These are phyloP conservation scores for Fraxinus americana DNA, from an alignment of 257 asterid species.

Conservation along the genomic window DNA sequence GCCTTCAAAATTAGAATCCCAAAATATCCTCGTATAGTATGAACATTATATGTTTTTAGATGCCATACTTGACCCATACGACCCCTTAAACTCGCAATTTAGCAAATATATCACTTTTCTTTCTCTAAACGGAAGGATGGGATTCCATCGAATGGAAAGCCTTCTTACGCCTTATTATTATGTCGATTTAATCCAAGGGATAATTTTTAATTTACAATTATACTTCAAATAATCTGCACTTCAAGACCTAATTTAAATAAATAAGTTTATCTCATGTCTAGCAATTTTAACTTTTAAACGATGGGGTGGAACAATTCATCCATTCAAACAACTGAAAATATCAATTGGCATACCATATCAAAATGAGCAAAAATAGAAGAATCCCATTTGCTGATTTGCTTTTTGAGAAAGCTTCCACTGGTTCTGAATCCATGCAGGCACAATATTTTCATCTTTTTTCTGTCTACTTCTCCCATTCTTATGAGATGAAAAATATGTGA, in stretches of 20 bases:
- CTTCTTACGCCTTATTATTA: too few relatives aligned
- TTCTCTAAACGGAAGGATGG: too few relatives aligned
- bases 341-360: conserved; percentile 42
- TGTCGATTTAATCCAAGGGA: neutral
- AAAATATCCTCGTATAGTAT: too few relatives aligned
- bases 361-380: conserved; percentile 56
- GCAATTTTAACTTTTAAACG: too few relatives aligned
- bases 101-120: too few relatives aligned
- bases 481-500: neutral
- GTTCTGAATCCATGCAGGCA: conserved; percentile 79
- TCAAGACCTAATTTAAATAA: too few relatives aligned
- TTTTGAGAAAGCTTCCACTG: conserved; percentile 60
- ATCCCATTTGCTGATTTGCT: conserved; percentile 73
- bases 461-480: conserved; percentile 30
- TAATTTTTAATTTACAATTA: too few relatives aligned
- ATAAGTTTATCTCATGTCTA: too few relatives aligned
- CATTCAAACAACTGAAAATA: neutral
- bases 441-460: conserved; percentile 49
- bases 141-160: too few relatives aligned
- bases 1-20: neutral
- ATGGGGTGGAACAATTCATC: neutral
- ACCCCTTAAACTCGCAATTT: too few relatives aligned
- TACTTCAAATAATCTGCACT: neutral
- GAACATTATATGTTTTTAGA: too few relatives aligned
- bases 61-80: too few relatives aligned